Base-by-base conservation (phyloP, 2,329 filamentous ascomycete genomes). In the Chaetomiaceae sp. region DNA sequence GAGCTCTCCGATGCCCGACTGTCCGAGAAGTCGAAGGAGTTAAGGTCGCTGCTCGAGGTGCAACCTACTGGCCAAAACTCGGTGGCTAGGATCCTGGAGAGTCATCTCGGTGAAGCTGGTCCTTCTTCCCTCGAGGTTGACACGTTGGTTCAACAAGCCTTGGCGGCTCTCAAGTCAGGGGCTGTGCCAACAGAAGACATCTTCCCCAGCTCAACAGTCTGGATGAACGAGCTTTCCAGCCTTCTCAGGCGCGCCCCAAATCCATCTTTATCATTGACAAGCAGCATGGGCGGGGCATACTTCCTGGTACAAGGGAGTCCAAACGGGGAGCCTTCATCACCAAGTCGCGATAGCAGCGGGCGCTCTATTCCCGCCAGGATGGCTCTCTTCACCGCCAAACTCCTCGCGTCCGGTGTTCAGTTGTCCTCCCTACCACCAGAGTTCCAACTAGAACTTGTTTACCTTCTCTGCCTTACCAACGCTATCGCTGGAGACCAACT, bases 281-380 rank as follows among this genome's bases (percentile, higher is more conserved):
- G 84, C 64, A 78, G 77, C 21, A 73, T 96, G 6, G 83, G 81
- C 0, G 89, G 89, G 3, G 81, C 82, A 1, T 79, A 87, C 5
- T 84, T 86, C 58, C 70, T 96, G 3, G 75, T 86, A 0, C 66
- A 71, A 10, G 58, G 62, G 4, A 50, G 65, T 0, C 49, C 64
- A 23, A 59, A 54, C 41, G 56, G 58, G n/a, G n/a, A 52, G 34
- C 16, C 43, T 2, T 53, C 37, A 2, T 11, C 62, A 6, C 56
- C 59, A 53, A 65, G 72, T 29, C 76, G 85, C 38, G 90, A 96
- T 65, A 73, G 78, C 4, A 79, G 81, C 58, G 87, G 87, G 0
- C 81, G 84, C 29, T 89, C 89, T 2, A 75, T 87, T 49, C 82
- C 89, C 1, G 80, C 89, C 13, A 79, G 92, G 51, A 87, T 95